Conservation (phyloP, 2,329 filamentous ascomycete species). For the Xylariaceae sp. region DNA sequence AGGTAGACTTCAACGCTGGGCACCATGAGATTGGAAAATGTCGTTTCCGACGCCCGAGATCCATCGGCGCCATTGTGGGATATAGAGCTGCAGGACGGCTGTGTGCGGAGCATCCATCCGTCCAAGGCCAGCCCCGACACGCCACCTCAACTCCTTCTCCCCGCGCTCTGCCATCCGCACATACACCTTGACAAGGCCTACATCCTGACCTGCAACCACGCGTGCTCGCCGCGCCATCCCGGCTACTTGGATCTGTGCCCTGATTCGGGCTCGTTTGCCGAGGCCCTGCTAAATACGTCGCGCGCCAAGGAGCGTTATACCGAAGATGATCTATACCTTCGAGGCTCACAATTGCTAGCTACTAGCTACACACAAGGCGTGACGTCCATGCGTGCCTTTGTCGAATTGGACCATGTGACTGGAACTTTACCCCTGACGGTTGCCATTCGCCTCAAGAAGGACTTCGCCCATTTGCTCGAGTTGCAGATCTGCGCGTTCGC, state of each 20-base stretch:
- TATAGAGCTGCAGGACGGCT: conserved; percentile 19
- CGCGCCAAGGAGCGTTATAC: conserved; percentile 62
- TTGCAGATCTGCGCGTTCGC: conserved; percentile 69
- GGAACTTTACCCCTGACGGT: conserved; percentile 41
- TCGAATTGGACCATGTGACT: conserved; percentile 64
- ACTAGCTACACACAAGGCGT: conserved; percentile 62
- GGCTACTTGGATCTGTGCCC: conserved; percentile 59
- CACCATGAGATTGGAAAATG: conserved; percentile 13
- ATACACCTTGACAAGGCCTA: conserved; percentile 68
- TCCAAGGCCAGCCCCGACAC: conserved; percentile 13
- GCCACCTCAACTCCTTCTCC: conserved; percentile 32
- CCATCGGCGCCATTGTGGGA: conserved; percentile 9
- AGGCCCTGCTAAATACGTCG: conserved; percentile 52
- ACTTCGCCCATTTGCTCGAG: conserved; percentile 50
- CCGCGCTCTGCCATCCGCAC: conserved; percentile 63
- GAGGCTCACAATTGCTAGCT: conserved; percentile 61
- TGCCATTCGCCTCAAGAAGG: conserved; percentile 52
- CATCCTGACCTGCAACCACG: conserved; percentile 43
- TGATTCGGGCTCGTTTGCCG: conserved; percentile 56
- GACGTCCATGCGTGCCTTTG: conserved; percentile 65
- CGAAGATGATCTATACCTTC: conserved; percentile 56
- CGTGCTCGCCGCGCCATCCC: conserved; percentile 36
- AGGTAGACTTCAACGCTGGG: not conserved
- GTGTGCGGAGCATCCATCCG: conserved; percentile 21
- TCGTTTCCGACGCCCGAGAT: conserved; percentile 16